These are phyloP conservation scores for Gynandropsis gynandra DNA, from an alignment of 345 rosid species.

Conservation along the genomic window DNA sequence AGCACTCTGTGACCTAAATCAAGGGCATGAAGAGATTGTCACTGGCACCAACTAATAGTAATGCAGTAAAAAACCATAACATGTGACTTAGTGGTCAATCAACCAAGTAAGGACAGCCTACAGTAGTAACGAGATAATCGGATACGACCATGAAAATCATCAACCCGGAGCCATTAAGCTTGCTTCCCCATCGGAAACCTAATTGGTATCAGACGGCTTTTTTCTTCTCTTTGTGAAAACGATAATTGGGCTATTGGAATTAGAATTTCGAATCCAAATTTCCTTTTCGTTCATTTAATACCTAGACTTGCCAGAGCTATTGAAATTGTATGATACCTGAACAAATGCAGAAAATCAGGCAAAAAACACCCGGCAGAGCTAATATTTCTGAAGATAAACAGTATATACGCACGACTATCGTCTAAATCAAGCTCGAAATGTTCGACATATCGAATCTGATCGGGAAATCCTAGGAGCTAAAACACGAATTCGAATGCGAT, in stretches of 20 bases:
- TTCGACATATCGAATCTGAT: constrained; percentile 17
- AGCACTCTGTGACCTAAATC: not conserved
- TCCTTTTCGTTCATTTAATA: constrained; percentile 1
- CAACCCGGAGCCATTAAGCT: too few relatives aligned
- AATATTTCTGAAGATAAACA: not conserved
- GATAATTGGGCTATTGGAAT: too few relatives aligned
- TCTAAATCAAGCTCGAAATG: not conserved
- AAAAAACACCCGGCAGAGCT: constrained; percentile 5
- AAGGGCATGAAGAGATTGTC: constrained; percentile 16
- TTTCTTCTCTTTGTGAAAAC: too few relatives aligned
- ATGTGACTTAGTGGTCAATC: too few relatives aligned
- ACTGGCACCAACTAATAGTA: not conserved
- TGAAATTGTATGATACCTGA: not conserved
- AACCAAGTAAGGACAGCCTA: too few relatives aligned
- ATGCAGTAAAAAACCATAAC: not conserved
- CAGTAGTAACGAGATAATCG: too few relatives aligned
- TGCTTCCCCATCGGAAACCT: too few relatives aligned
- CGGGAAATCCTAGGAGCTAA: constrained; percentile 9
- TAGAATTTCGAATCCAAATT: too few relatives aligned
- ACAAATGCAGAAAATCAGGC: not conserved
- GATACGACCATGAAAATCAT: too few relatives aligned
- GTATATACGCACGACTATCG: constrained; percentile 3
- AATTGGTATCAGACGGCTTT: too few relatives aligned
- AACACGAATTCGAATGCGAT: not conserved
- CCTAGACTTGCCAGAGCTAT: constrained; percentile 14